Evolutionary conservation across 2,329 filamentous ascomycete species (phyloP), one percentile per base, ranked within the genome.

Genomic region (Hypoxylon sp.): DNA sequence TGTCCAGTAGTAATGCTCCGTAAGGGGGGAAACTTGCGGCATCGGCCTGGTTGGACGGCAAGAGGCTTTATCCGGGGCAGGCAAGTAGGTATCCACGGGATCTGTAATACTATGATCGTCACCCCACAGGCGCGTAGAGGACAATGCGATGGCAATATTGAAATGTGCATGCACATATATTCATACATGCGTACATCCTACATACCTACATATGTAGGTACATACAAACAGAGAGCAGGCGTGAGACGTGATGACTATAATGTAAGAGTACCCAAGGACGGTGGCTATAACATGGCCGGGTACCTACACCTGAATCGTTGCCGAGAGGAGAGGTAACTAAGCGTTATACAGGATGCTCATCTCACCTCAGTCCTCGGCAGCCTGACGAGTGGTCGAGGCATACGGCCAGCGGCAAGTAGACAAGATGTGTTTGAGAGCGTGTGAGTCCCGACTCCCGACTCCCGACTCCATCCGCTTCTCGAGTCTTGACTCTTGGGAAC

Each of bases 21-120:
- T n/a, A n/a, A 58, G 53, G 48, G 50, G 33, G 35, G 46, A 55
- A 58, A 58, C 48, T 48, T 60, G 61, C 58, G 58, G 61, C 61
- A 61, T 58, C 58, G 61, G 61, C 58, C 46, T 58, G 58, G 38
- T 29, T 56, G 48, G 35, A 49, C 60, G 60, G 58, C 57, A 55
- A 53, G 40, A 35, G 49, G 17, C 33, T 43, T 21, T 21, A 33
- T 49, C 21, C 57, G 35, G 51, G 60, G 60, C 61, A 63, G 61
- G 61, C 61, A 58, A 63, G 31, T 35, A 35, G n/a, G 31, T 35
- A 35, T 17, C 31, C 31, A 35, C 31, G 31, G 31, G 31, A 35
- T 35, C 31, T 35, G n/a, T 35, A 35, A 35, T 35, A 35, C n/a
- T 35, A 35, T 6, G 2, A 35, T 17, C n/a, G 17, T 37, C 23